A percentile compares a stretch with the other conserved stretches of the same genome.
Evolutionary conservation across 2,329 filamentous ascomycete genomes (phyloP).

Genomic region (Claviceps monticola): DNA sequence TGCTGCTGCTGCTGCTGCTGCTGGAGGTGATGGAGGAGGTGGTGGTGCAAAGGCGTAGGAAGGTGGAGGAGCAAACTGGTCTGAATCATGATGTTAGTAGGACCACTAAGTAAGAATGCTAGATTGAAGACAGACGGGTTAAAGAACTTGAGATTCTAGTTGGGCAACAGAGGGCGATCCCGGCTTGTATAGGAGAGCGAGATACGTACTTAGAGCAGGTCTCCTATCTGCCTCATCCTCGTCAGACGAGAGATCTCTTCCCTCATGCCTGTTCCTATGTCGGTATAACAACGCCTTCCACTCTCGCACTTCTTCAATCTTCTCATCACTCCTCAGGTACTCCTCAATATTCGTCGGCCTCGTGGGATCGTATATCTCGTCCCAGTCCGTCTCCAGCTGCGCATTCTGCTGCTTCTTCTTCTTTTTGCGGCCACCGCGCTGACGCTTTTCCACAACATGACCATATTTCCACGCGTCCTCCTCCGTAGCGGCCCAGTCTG

Average conservation of each 20-base stretch:
- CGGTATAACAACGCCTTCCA: constrained; percentile 76
- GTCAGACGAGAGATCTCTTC: constrained; percentile 26
- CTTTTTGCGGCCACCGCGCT: constrained; percentile 66
- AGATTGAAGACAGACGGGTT: background rate
- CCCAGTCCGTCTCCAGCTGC: constrained; percentile 61
- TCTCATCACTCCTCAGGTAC: constrained; percentile 73
- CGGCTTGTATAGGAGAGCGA: background rate
- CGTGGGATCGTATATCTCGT: constrained; percentile 78
- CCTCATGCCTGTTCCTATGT: constrained; percentile 38
- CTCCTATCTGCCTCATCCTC: constrained; percentile 22
- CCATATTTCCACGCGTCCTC: constrained; percentile 73
- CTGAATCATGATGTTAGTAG: constrained; percentile 17
- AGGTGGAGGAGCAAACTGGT: constrained; percentile 45
- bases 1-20: constrained; percentile 22
- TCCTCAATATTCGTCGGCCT: constrained; percentile 74
- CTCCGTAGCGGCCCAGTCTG: constrained; percentile 64
- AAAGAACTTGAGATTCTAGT: background rate
- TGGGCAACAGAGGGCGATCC: no score
- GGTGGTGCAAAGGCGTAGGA: constrained; percentile 38
- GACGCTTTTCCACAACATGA: constrained; percentile 43
- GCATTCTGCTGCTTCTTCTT: constrained; percentile 52
- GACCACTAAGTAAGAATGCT: background rate
- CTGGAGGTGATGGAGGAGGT: constrained; percentile 28
- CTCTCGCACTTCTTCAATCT: constrained; percentile 62
- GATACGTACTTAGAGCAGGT: constrained; percentile 20